These are phyloP conservation scores for Russula brevipes DNA, from an alignment of 768 basidiomycete genomes.

Conservation along the genomic window DNA sequence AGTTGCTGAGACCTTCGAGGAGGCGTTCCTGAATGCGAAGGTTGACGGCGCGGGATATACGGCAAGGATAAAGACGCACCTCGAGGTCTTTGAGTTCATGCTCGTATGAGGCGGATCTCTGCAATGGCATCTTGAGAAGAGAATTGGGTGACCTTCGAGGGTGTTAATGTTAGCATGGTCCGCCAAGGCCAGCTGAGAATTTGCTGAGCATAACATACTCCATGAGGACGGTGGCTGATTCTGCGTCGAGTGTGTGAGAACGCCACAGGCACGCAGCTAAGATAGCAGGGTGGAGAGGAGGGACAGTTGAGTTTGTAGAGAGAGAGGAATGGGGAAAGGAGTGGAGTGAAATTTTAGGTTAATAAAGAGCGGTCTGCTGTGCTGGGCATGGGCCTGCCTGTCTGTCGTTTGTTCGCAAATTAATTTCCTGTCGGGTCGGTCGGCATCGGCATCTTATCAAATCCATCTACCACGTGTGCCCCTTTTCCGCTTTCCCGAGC, in stretches of 20 bases:
- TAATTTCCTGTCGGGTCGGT: no score
- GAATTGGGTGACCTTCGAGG: background rate
- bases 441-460: no score
- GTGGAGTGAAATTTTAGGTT: background rate
- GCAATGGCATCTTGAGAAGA: background rate
- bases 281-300: background rate
- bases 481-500: no score
- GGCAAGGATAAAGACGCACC: constrained; percentile 9
- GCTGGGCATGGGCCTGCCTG: background rate
- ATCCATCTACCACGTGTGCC: no score
- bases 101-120: constrained; percentile 12
- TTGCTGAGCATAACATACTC: background rate
- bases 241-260: constrained; percentile 3
- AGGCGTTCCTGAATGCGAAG: constrained; percentile 47
- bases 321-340: background rate
- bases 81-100: constrained; percentile 26
- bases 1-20: constrained; percentile 67
- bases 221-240: background rate
- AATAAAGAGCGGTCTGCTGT: background rate
- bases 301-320: background rate
- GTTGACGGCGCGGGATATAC: no score
- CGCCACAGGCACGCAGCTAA: background rate
- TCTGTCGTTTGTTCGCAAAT: no score
- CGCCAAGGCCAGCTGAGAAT: background rate
- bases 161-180: background rate